Conservation (phyloP, 1,139 yeast species). For the Lodderomyces jiufengensis region DNA sequence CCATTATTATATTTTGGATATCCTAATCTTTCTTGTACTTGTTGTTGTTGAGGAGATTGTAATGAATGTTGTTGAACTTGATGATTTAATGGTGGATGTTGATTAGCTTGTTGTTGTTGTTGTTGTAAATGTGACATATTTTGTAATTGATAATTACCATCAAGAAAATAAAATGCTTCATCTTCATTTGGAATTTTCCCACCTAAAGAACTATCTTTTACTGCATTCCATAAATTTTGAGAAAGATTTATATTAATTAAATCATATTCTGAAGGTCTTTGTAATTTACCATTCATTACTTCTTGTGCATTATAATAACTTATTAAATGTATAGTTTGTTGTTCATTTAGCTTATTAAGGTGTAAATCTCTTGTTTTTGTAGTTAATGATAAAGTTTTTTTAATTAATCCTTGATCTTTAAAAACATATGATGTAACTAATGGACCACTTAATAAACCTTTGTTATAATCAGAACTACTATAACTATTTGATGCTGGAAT, state of each 20-base stretch:
- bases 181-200: conserved; percentile 51
- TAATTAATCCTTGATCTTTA: conserved; percentile 73
- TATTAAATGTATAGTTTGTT: conserved; percentile 66
- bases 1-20: conserved; percentile 1
- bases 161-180: conserved; percentile 50
- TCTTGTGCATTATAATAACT: conserved; percentile 77
- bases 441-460: conserved; percentile 43
- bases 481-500: conserved; percentile 14
- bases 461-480: conserved; percentile 11
- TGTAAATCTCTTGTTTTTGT: conserved; percentile 36
- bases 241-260: conserved; percentile 52
- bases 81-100: conserved; percentile 10
- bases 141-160: conserved; percentile 43
- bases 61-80: conserved; percentile 3
- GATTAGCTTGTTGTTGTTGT: conserved; percentile 22
- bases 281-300: conserved; percentile 54
- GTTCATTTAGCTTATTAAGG: conserved; percentile 24
- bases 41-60: conserved; percentile 2
- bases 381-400: conserved; percentile 71
- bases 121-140: conserved; percentile 34
- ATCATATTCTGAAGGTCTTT: conserved; percentile 56
- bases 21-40: background rate
- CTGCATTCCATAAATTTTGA: conserved; percentile 57
- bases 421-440: conserved; percentile 61
- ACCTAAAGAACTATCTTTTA: conserved; percentile 60